phyloP scores from a whole-genome alignment of 1,284 basidiomycete genomes.

The Leucocoprinus gongylophorus region DNA sequence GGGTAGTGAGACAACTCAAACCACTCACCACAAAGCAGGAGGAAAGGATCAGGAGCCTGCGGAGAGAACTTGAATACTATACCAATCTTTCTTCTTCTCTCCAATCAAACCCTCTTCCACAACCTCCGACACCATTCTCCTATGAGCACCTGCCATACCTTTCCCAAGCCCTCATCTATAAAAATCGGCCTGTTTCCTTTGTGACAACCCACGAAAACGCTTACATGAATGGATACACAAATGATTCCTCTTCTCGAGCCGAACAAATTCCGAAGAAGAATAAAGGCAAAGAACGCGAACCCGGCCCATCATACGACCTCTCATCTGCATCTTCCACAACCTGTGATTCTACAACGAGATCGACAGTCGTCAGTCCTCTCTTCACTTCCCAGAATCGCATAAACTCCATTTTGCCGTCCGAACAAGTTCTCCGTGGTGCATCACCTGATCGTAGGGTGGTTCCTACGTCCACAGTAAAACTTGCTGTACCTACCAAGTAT shows the following conservation, averaged over 20 bases:
- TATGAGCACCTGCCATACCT: constrained; percentile 35
- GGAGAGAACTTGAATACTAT: constrained; percentile 16
- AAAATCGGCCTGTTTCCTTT: background rate
- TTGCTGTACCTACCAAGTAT: background rate
- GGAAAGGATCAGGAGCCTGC: constrained; percentile 15
- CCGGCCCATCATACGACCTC: constrained; percentile 11
- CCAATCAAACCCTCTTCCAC: constrained; percentile 37
- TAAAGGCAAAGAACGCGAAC: constrained; percentile 16
- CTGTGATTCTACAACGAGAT: no score
- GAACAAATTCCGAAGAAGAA: constrained; percentile 10
- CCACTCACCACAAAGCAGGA: constrained; percentile 2
- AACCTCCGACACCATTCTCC: constrained; percentile 41
- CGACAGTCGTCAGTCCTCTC: background rate
- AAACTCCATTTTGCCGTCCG: background rate
- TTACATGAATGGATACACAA: constrained; percentile 3
- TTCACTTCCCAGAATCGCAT: background rate
- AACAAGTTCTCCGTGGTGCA: constrained; percentile 13
- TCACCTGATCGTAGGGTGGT: constrained; percentile 10
- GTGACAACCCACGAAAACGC: background rate
- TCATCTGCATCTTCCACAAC: background rate
- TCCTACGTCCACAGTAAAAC: constrained; percentile 7
- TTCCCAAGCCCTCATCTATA: constrained; percentile 14
- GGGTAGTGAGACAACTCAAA: background rate
- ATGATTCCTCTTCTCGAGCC: constrained; percentile 4
- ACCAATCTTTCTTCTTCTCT: constrained; percentile 11